Conservation (phyloP, 2,329 filamentous ascomycete species). For the Botryotinia convoluta region DNA sequence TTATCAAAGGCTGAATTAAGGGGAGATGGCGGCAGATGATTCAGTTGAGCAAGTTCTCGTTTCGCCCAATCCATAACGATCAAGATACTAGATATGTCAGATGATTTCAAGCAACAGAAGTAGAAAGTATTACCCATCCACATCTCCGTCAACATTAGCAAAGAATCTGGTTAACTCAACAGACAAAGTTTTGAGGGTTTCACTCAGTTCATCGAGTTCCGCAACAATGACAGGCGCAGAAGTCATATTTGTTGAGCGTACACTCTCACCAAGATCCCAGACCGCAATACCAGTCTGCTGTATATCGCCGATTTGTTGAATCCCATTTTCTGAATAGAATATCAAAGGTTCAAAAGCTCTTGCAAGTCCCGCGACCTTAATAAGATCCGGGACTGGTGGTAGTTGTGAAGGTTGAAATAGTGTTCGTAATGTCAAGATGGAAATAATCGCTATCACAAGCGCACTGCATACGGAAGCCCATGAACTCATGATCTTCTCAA, state of each 20-base stretch:
- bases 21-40: constrained; percentile 57
- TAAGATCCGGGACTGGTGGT: constrained; percentile 73
- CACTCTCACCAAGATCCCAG: constrained; percentile 90
- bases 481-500: constrained; percentile 63
- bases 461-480: constrained; percentile 66
- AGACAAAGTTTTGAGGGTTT: constrained; percentile 79
- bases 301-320: constrained; percentile 79
- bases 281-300: constrained; percentile 91
- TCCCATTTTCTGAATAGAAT: constrained; percentile 88
- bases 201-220: constrained; percentile 80
- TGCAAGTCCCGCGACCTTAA: constrained; percentile 86
- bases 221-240: constrained; percentile 81
- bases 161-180: constrained; percentile 90
- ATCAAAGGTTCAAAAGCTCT: constrained; percentile 92
- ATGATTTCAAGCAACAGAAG: constrained; percentile 16
- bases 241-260: constrained; percentile 86
- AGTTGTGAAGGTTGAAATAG: constrained; percentile 66
- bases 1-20: constrained; percentile 77
- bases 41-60: constrained; percentile 73
- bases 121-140: constrained; percentile 63
- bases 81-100: constrained; percentile 60
- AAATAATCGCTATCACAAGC: constrained; percentile 59
- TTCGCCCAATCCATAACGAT: constrained; percentile 96
- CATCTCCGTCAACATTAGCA: constrained; percentile 86
- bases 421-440: constrained; percentile 61